phyloP scores from a whole-genome alignment of 108 stramenopile species.

The Cyclotella cryptica region DNA sequence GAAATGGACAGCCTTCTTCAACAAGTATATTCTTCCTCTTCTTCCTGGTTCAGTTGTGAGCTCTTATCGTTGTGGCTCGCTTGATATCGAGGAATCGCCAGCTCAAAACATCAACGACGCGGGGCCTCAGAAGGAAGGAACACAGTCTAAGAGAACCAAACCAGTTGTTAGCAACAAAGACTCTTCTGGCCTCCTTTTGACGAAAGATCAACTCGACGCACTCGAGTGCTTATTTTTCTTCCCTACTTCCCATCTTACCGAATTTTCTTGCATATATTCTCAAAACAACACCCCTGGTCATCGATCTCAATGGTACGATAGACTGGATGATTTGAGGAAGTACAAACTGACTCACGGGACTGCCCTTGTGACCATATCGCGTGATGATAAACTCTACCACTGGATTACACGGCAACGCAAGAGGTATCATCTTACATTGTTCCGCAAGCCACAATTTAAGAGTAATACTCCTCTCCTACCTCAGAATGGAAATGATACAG shows the following conservation, averaged over 20 bases:
- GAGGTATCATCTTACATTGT: slow-evolving; percentile 49
- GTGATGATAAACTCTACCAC: slow-evolving; percentile 40
- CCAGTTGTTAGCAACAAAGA: slow-evolving; percentile 5
- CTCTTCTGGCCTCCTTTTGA: slow-evolving; percentile 42
- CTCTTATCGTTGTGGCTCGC: slow-evolving; percentile 9
- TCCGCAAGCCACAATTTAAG: slow-evolving; percentile 31
- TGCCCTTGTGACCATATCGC: slow-evolving; percentile 32
- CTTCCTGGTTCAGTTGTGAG: slow-evolving; percentile 32
- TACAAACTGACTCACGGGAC: slow-evolving; percentile 44
- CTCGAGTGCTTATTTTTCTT: slow-evolving; percentile 40
- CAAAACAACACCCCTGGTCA: neutral
- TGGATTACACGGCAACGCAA: slow-evolving; percentile 49
- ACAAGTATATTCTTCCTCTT: slow-evolving; percentile 19
- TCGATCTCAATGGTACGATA: slow-evolving; percentile 41
- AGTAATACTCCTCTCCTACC: neutral
- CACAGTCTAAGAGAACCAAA: slow-evolving; percentile 27
- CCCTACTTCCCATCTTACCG: slow-evolving; percentile 26
- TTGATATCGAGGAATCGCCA: neutral
- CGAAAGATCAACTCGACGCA: slow-evolving; percentile 37
- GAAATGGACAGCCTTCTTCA: slow-evolving; percentile 49
- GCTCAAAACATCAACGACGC: neutral
- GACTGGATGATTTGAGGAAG: slow-evolving; percentile 36
- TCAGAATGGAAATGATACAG: slow-evolving; percentile 6
- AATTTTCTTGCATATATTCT: neutral
- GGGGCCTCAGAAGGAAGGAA: slow-evolving; percentile 5